Conservation (phyloP, 805 yeast genomes). For the Priceomyces castillae region DNA sequence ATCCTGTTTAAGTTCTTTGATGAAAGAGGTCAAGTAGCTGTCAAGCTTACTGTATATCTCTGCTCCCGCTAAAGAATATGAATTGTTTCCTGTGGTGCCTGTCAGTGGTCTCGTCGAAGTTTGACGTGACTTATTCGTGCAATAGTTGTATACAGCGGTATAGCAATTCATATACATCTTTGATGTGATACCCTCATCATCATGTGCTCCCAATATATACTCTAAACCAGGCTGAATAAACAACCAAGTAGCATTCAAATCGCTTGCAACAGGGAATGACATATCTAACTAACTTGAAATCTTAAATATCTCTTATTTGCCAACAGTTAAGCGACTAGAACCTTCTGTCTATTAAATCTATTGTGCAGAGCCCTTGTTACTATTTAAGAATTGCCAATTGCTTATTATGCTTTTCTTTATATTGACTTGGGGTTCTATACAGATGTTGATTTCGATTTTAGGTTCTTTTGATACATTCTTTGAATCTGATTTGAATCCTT, state of each 20-base stretch:
- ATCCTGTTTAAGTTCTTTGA: conserved; percentile 47
- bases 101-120: conserved; percentile 12
- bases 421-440: neutral
- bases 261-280: conserved; percentile 54
- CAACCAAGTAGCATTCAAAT: conserved; percentile 69
- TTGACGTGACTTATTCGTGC: conserved; percentile 71
- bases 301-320: neutral
- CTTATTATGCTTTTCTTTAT: neutral
- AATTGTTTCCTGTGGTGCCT: conserved; percentile 21
- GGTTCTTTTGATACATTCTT: neutral
- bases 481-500: neutral
- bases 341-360: conserved; percentile 1
- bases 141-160: conserved; percentile 89
- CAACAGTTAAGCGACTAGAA: neutral
- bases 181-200: conserved; percentile 61
- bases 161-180: conserved; percentile 84
- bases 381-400: neutral
- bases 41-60: conserved; percentile 78
- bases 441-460: neutral
- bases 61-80: conserved; percentile 72
- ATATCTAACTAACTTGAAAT: neutral
- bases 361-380: neutral
- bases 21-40: conserved; percentile 60
- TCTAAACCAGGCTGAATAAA: conserved; percentile 75
- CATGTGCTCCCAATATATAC: conserved; percentile 66